Evolutionary conservation across 192 early-diverging fungal genomes (phyloP), one percentile per base, ranked within the genome.

Genomic region (Geranomyces variabilis): DNA sequence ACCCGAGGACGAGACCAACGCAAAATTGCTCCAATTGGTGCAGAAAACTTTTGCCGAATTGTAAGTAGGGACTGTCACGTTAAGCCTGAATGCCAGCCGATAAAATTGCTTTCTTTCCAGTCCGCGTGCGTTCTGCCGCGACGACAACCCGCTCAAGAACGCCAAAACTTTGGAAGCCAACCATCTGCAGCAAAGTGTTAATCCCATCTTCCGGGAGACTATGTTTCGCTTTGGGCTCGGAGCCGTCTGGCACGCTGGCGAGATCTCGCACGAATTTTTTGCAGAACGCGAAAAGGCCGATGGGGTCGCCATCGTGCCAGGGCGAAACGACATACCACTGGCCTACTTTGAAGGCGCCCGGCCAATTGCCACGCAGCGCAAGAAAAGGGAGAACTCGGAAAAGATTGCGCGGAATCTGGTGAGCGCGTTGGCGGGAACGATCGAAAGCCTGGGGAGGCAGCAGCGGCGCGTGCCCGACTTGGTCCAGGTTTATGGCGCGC

Each of bases 121-220:
- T 36, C 29, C 21, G 21, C 59, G 59, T 30, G 59, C 59, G 34
- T 61, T 61, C 34, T n/a, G 19, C 17, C 28, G 59, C 28, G 59
- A 61, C 59, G 34, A 61, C 59, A 61, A 61, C 59, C 59, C 59
- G 34, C 59, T 61, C 8, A 61, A 61, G 29, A 61, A 30, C 59
- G 19, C 21, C 17, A 36, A 19, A 2, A 61, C 59, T n/a, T 36
- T 61, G 59, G 59, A 61, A 33, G 59, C 59, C 28, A 30, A 61
- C 6, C 59, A 61, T 30, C 19, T 61, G 30, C 21, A 30, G 30
- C 19, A n/a, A 33, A 12, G 2, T 30, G 29, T 61, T 30, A 5
- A 61, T 36, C 59, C 59, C 2, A 61, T 61, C n/a, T 61, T 61
- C 34, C 59, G 59, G 9, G 59, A 61, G 34, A 19, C 26, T 36